Evolutionary conservation across 2,329 filamentous ascomycete species (phyloP), one percentile per base, ranked within the genome.

Genomic region (Pseudonectria foliicola): DNA sequence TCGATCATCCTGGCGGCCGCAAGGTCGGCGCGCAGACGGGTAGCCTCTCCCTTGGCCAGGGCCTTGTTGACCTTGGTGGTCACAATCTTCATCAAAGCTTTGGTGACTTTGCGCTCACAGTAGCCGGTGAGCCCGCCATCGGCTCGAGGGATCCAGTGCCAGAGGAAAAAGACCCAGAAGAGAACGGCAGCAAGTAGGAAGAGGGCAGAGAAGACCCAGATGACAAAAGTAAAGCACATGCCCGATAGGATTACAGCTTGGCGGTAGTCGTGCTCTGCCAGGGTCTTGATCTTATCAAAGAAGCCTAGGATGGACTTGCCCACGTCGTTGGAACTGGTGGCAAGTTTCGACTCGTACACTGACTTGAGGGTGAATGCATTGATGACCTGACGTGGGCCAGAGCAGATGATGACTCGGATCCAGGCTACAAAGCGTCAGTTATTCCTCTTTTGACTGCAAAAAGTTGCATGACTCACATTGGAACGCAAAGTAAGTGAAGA

Each of bases 51-150:
- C 50, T 88, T 87, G 33, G 81, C 83, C 16, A 96, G 64, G 0
- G 88, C 90, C 59, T 87, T 89, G 62, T 92, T 87, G 51, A 95
- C 85, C 63, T 92, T 95, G 51, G 70, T 75, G 35, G 80, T 79
- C 4, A 96, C 89, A 46, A 96, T 92, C 48, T 79, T 79, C 54
- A 83, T 83, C 46, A 98, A 71, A 46, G 88, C 73, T 51, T 77
- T 81, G 62, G 94, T 93, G 57, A 95, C 82, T 66, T 96, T 96
- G 29, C 88, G 82, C 42, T 85, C 82, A 57, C 92, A 96, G 64
- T 94, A 98, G 16, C 80, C 80, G 5, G 78, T 77, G 21, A 98
- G 70, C 7, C 84, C 81, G 6, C 87, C 86, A 53, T 95, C 88
- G 10, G 77, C 70, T 25, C 75, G 74, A 2, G 89, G 88, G 42